A percentile compares a stretch with the other conserved stretches of the same genome.
Conservation (phyloP, 441 rosid species). For the Aquilaria agallochum region DNA sequence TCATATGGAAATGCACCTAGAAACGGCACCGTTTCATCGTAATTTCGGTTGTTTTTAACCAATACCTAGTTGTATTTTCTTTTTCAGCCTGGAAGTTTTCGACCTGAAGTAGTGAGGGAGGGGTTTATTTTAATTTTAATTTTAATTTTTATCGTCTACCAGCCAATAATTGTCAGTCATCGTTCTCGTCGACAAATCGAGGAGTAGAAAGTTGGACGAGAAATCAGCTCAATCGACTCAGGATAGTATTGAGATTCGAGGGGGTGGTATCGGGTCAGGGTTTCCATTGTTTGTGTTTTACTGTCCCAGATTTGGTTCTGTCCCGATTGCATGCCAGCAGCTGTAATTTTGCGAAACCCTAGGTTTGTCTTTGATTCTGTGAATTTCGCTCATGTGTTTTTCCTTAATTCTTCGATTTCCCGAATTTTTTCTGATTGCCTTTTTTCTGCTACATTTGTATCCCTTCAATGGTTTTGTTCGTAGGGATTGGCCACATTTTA, state of each 20-base stretch:
- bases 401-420: background rate
- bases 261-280: background rate
- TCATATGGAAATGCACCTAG: too few species aligned
- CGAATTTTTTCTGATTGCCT: background rate
- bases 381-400: background rate
- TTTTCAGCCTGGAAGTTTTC: too few species aligned
- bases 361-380: slow-evolving; percentile 13
- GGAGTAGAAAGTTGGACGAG: slow-evolving; percentile 7
- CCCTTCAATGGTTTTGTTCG: background rate
- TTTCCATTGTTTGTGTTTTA: background rate
- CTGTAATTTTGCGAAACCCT: slow-evolving; percentile 11
- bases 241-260: background rate
- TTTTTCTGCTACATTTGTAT: background rate
- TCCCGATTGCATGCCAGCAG: background rate
- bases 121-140: background rate
- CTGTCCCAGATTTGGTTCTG: slow-evolving; percentile 15
- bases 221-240: slow-evolving; percentile 4
- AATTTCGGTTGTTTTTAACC: too few species aligned
- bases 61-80: too few species aligned
- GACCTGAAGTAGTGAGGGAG: too few species aligned
- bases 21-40: too few species aligned
- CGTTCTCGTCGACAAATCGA: background rate
- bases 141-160: slow-evolving; percentile 3
- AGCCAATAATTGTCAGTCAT: slow-evolving; percentile 15
- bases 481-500: background rate